Evolutionary conservation across 805 yeast genomes (phyloP), one percentile per base, ranked within the genome.

Genomic region (Candida hispaniensis): DNA sequence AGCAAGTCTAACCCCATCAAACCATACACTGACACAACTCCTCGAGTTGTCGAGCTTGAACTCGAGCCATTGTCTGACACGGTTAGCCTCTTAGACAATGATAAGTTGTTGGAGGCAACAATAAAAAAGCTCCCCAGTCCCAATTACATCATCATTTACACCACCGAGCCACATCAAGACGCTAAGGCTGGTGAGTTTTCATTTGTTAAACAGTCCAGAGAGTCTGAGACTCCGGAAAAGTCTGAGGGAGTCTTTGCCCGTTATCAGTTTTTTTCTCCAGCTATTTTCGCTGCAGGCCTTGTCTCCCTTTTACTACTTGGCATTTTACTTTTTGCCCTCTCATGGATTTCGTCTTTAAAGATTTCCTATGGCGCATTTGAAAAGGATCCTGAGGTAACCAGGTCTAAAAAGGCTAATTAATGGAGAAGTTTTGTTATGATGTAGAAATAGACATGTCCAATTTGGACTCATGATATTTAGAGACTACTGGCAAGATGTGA

Each of bases 311-410:
- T 81, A 42, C 60, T 85, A 44, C 39, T 81, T 13, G 58, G 57
- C 20, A 63, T 82, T 24, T 60, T 82, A 38, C 50, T 63, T 32
- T 60, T 67, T 34, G 88, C 93, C 10, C 64, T 83, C 42, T 51
- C 69, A 34, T 82, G 94, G 91, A 60, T 82, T 30, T 52, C 71
- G 14, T 63, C 76, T 13, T 57, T 85, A 45, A 75, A 79, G 51
- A 79, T 85, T 47, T 71, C 88, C 49, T 83, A 85, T 63, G 73
- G 73, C 45, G 75, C 94, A 9, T 76, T 85, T 49, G 93, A 82
- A 41, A 34, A 34, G 30, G 38, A 34, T 7, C 38, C 38, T 16
- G 38, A 34, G 38, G 26, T 34, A 19, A 30, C 20, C 10, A 30
- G 38, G 20, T 26, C 19, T 19, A 34, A 34, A 26, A 25, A 34